These are phyloP conservation scores for Aspergillus sp. DNA, from an alignment of 2,329 filamentous ascomycete species.

Conservation along the genomic window DNA sequence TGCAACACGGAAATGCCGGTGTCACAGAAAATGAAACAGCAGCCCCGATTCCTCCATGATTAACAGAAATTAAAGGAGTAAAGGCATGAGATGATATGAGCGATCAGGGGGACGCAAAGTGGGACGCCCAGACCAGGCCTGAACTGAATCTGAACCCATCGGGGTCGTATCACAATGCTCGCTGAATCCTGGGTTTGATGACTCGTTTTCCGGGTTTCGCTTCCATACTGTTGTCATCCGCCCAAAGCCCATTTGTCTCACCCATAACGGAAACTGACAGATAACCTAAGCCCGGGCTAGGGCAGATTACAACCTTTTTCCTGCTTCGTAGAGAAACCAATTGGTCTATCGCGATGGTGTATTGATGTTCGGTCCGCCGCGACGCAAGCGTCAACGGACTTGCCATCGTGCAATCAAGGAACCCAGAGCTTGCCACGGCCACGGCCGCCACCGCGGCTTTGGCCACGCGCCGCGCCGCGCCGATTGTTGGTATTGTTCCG, in stretches of 20 bases:
- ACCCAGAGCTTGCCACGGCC: constrained; percentile 47
- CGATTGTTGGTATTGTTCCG: constrained; percentile 32
- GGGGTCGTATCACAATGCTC: constrained; percentile 10
- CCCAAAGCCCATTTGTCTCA: constrained; percentile 19
- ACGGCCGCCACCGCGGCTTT: constrained; percentile 28
- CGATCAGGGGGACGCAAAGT: constrained; percentile 1
- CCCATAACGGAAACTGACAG: constrained; percentile 19
- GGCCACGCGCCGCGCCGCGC: constrained; percentile 36
- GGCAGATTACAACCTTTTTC: constrained; percentile 14
- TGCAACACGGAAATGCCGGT: background rate
- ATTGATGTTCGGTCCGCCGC: constrained; percentile 23
- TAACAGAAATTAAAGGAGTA: constrained; percentile 14
- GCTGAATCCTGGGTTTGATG: constrained; percentile 11
- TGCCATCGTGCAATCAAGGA: constrained; percentile 35
- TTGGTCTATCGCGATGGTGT: constrained; percentile 20
- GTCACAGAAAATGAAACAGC: constrained; percentile 2
- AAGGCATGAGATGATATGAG: constrained; percentile 4
- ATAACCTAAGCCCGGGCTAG: constrained; percentile 17
- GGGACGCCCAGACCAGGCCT: constrained; percentile 2
- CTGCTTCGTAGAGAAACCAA: constrained; percentile 22
- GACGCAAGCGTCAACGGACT: constrained; percentile 17
- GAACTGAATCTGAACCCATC: constrained; percentile 1
- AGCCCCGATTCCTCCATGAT: constrained; percentile 8
- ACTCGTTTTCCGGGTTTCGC: constrained; percentile 15
- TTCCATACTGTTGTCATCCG: constrained; percentile 12